phyloP scores from a whole-genome alignment of 345 rosid species.

The Citrus cavaleriei region DNA sequence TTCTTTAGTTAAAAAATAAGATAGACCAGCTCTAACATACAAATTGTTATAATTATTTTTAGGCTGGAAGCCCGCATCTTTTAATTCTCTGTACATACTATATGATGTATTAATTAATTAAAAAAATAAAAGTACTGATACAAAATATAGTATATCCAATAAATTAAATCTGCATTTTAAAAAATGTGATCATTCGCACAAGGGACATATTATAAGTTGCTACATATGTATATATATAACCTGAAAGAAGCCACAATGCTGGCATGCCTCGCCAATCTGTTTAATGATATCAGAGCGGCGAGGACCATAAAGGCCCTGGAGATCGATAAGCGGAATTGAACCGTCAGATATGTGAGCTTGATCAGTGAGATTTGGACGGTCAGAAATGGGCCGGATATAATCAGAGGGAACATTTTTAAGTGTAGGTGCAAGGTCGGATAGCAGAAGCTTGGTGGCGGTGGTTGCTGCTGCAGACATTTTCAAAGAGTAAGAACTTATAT shows the following conservation, averaged over 20 bases:
- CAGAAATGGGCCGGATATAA: constrained; percentile 55
- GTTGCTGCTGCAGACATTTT: background rate
- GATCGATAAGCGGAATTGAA: constrained; percentile 64
- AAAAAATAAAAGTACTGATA: no score
- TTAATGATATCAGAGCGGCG: constrained; percentile 26
- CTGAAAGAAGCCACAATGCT: constrained; percentile 61
- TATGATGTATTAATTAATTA: no score
- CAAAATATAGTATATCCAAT: no score
- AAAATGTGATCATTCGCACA: no score
- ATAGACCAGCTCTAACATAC: no score
- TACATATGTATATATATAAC: background rate
- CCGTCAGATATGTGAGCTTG: constrained; percentile 22
- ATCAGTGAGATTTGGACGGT: constrained; percentile 62
- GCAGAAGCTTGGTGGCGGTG: constrained; percentile 25
- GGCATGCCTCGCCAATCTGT: constrained; percentile 57
- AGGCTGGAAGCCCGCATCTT: no score
- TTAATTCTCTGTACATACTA: no score
- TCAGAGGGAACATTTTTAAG: constrained; percentile 41
- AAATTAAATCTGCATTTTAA: no score
- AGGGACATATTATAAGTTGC: no score
- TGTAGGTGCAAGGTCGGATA: constrained; percentile 48
- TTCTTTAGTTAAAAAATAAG: no score
- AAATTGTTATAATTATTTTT: no score
- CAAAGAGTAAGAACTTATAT: background rate
- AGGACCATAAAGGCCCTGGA: constrained; percentile 45